Base-by-base conservation (phyloP, 2,329 filamentous ascomycete genomes). In the Rhinocladiella similis region DNA sequence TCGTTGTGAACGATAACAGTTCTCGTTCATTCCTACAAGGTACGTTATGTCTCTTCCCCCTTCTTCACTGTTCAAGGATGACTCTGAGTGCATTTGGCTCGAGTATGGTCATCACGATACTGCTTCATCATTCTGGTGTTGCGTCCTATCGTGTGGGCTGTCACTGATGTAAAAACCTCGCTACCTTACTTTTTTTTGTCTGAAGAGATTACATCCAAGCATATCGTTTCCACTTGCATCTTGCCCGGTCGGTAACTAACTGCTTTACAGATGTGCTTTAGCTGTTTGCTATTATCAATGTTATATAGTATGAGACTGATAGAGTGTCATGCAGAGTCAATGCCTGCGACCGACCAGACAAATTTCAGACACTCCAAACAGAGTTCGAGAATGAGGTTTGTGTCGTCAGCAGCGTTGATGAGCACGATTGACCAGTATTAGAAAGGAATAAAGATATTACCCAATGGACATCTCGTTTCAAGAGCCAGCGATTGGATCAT, bases 11-110 rank as follows among this genome's bases (percentile, higher is more conserved):
- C 22, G 51, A 39, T 20, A 38, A 50, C n/a, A 29, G 16, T 10
- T 54, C 46, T 22, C 29, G 33, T 42, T 41, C 18, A 29, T 66
- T 57, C 59, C 59, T 50, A 39, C 46, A 65, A 69, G 73, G 72
- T 75, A 72, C 70, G 73, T 68, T 57, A 46, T 52, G 33, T 55
- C 54, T 36, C 51, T 53, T 47, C 20, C 20, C 43, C 41, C 47
- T 41, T 33, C 33, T 39, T 52, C 53, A 53, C 45, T 55, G 57
- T 73, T 66, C 60, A 72, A 91, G 95, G 93, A 97, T 97, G 93
- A 97, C 93, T 91, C 54, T 93, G 93, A 97, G 93, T 92, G 93
- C 93, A 97, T 97, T 97, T 97, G 93, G 93, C 93, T 97, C 91
- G 93, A 97, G 93, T 83, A 96, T 91, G 85, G 85, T 80, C 76